Evolutionary conservation across 2,329 filamentous ascomycete species (phyloP), one percentile per base, ranked within the genome.

Genomic region (Delphinella strobiligena): DNA sequence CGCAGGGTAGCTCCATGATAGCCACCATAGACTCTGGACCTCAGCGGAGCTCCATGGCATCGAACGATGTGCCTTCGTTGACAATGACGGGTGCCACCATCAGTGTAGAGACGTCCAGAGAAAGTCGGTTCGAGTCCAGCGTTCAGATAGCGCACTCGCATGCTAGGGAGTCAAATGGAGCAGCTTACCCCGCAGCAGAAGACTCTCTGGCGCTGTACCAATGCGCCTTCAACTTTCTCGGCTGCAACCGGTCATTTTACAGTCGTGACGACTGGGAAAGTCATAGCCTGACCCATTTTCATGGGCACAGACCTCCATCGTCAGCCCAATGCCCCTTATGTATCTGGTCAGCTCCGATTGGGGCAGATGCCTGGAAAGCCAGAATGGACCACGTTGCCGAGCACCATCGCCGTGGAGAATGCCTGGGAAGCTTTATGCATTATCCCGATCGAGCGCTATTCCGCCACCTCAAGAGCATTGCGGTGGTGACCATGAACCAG

Each of bases 201-300:
- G 22, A 27, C 22, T 7, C 7, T 27, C 22, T 12, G 22, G 22
- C 22, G 12, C n/a, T 27, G 7, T 27, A 27, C 22, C 40, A 42
- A 19, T 42, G 40, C 24, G 24, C 31, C 16, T 42, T 42, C 12
- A 30, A 36, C 22, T 42, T 42, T 18, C 31, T 42, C 4, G 40
- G 31, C 9, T 42, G 40, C 24, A 14, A 9, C 1, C 19, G 34
- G 11, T 19, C 37, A 3, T 42, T 38, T 9, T 19, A 30, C 31
- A 22, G 31, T 15, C 18, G 8, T 4, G 17, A 34, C 9, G 31
- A 34, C 11, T 38, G 40, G 35, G 30, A 11, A 5, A 42, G 22
- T 5, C 40, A 42, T 15, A 37, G 19, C 11, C 19, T 29, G 7
- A 31, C 31, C 4, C 40, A 42, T 19, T 42, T 42, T 24, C 35